A percentile compares a stretch with the other conserved stretches of the same genome.
These are phyloP conservation scores for Globisporangium okanoganense DNA, from an alignment of 352 stramenopile species.

Conservation along the genomic window DNA sequence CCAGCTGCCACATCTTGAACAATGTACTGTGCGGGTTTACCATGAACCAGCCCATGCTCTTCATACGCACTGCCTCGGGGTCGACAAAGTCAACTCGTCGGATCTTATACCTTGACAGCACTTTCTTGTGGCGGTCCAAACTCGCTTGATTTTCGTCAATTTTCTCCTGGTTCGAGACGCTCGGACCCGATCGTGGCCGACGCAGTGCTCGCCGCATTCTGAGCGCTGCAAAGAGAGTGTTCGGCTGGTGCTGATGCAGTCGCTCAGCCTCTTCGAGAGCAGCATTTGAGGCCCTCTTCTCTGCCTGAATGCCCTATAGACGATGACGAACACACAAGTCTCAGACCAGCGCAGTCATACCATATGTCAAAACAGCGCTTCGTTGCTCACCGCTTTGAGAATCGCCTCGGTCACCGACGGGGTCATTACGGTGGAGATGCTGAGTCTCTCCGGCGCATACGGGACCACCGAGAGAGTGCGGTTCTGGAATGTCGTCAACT, in stretches of 20 bases:
- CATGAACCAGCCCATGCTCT: slow-evolving; percentile 46
- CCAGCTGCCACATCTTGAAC: slow-evolving; percentile 78
- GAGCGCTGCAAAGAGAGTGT: slow-evolving; percentile 62
- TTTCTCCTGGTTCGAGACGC: slow-evolving; percentile 5
- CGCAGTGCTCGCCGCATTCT: slow-evolving; percentile 50
- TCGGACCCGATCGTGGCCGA: slow-evolving; percentile 20
- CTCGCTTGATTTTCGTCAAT: slow-evolving; percentile 48
- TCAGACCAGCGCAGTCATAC: neutral
- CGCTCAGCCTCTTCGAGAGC: neutral
- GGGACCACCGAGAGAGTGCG: slow-evolving; percentile 49
- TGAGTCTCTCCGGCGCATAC: slow-evolving; percentile 60
- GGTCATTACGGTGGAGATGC: slow-evolving; percentile 47
- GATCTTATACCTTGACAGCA: slow-evolving; percentile 75
- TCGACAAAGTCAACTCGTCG: slow-evolving; percentile 45
- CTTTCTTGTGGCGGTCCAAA: slow-evolving; percentile 65
- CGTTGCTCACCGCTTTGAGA: slow-evolving; percentile 26
- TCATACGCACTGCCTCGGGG: slow-evolving; percentile 28
- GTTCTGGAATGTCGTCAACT: slow-evolving; percentile 40
- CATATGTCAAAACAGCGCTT: neutral
- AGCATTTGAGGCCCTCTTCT: slow-evolving; percentile 11
- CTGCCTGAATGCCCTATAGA: slow-evolving; percentile 8
- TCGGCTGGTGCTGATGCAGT: slow-evolving; percentile 11
- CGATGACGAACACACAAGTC: neutral
- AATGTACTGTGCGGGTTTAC: slow-evolving; percentile 62
- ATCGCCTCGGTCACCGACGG: slow-evolving; percentile 46